Conservation (phyloP, 2,329 filamentous ascomycete species). For the Mycosphaerelloides madeirae region DNA sequence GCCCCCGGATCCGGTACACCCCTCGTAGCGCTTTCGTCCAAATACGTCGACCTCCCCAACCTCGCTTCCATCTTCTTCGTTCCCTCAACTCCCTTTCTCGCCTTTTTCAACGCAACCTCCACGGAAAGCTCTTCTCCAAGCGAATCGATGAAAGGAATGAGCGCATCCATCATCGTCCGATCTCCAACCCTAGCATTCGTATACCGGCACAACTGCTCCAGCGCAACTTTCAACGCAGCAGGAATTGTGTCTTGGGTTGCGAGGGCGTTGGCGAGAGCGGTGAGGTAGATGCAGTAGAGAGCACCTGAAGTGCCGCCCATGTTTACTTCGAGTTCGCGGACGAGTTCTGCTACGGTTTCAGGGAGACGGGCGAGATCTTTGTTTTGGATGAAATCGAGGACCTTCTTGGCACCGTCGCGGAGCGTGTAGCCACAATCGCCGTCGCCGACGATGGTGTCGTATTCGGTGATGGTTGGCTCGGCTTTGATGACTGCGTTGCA, state of each 20-base stretch:
- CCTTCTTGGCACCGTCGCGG: constrained; percentile 32
- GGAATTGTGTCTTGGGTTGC: constrained; percentile 20
- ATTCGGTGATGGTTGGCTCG: constrained; percentile 34
- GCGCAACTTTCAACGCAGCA: constrained; percentile 24
- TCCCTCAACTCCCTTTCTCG: constrained; percentile 29
- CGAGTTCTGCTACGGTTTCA: constrained; percentile 24
- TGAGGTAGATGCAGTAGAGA: constrained; percentile 35
- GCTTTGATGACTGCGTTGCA: constrained; percentile 32
- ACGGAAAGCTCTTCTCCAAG: constrained; percentile 21
- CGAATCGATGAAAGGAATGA: constrained; percentile 33
- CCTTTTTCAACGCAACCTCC: constrained; percentile 22
- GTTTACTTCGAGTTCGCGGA: constrained; percentile 32
- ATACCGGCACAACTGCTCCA: constrained; percentile 31
- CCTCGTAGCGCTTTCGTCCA: constrained; percentile 34
- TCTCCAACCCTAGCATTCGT: constrained; percentile 32
- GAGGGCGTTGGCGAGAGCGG: constrained; percentile 28
- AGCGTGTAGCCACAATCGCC: constrained; percentile 36
- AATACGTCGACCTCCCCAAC: constrained; percentile 33
- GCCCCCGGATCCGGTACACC: constrained; percentile 36
- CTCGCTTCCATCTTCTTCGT: constrained; percentile 34
- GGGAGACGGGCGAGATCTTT: constrained; percentile 28
- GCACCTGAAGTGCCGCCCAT: constrained; percentile 36
- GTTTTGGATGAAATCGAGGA: constrained; percentile 29
- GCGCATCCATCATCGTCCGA: constrained; percentile 35
- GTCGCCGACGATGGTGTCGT: constrained; percentile 36